These are phyloP conservation scores for Hypomyces perniciosus DNA, from an alignment of 2,329 filamentous ascomycete genomes.

Conservation along the genomic window DNA sequence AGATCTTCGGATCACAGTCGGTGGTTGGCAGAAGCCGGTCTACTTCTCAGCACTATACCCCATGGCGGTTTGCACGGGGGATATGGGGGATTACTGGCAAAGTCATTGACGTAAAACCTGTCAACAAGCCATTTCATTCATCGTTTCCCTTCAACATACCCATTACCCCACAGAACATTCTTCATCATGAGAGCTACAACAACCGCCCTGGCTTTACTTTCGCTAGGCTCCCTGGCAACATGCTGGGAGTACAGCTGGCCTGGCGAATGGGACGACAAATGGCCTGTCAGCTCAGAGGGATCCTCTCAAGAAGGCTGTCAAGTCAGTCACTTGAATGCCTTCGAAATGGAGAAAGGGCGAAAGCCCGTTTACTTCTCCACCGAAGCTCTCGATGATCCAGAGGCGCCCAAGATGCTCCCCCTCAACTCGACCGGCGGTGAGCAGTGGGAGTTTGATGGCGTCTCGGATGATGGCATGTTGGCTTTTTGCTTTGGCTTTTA, in stretches of 20 bases:
- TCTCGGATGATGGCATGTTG: conserved; percentile 19
- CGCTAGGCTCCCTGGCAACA: neutral
- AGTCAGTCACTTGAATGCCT: neutral
- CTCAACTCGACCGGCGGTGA: conserved; percentile 23
- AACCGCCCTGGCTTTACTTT: neutral
- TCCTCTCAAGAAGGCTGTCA: neutral
- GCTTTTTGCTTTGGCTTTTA: conserved; percentile 25
- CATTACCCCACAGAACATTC: neutral
- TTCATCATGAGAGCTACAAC: neutral
- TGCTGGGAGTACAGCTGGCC: neutral
- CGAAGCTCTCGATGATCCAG: neutral
- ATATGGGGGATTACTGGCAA: too few relatives aligned
- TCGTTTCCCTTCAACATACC: neutral
- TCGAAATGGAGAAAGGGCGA: neutral
- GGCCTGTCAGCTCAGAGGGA: neutral
- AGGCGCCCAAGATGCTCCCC: conserved; percentile 17
- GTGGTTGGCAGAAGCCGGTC: too few relatives aligned
- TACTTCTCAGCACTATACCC: too few relatives aligned
- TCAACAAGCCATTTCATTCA: neutral
- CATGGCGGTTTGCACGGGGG: too few relatives aligned
- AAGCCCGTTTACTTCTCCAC: neutral
- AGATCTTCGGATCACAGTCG: too few relatives aligned
- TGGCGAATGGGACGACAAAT: neutral
- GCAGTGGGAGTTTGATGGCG: conserved; percentile 27
- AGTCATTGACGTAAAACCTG: too few relatives aligned